phyloP scores from a whole-genome alignment of 805 yeast genomes.

The Kuraishia ogatae region DNA sequence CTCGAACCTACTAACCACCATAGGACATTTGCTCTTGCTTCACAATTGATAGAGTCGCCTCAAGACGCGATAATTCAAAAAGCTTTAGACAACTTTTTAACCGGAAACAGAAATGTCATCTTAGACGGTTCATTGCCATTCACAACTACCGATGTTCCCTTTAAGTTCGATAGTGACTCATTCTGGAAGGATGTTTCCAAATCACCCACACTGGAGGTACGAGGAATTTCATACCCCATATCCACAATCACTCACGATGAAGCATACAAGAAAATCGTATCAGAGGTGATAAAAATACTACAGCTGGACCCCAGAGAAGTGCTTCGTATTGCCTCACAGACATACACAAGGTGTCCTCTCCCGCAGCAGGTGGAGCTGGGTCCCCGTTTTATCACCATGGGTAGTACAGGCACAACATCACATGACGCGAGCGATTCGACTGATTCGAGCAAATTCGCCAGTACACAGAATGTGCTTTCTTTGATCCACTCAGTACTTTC shows the following conservation, averaged over 20 bases:
- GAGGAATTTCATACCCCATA: background rate
- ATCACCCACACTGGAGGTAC: background rate
- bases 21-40: background rate
- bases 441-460: background rate
- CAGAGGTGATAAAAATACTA: background rate
- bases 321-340: background rate
- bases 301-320: conserved; percentile 1
- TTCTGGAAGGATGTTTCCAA: background rate
- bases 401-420: background rate
- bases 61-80: background rate
- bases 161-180: background rate
- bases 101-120: background rate
- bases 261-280: background rate
- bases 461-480: background rate
- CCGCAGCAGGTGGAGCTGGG: background rate
- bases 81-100: background rate
- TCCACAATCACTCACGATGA: background rate
- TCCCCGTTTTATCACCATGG: background rate
- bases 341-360: background rate
- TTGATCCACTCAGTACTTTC: background rate
- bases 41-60: background rate
- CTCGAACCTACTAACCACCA: no score
- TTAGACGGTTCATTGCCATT: background rate
- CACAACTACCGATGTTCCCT: background rate
- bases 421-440: background rate